Conservation (phyloP, 768 basidiomycete genomes). For the Phaffia australis region DNA sequence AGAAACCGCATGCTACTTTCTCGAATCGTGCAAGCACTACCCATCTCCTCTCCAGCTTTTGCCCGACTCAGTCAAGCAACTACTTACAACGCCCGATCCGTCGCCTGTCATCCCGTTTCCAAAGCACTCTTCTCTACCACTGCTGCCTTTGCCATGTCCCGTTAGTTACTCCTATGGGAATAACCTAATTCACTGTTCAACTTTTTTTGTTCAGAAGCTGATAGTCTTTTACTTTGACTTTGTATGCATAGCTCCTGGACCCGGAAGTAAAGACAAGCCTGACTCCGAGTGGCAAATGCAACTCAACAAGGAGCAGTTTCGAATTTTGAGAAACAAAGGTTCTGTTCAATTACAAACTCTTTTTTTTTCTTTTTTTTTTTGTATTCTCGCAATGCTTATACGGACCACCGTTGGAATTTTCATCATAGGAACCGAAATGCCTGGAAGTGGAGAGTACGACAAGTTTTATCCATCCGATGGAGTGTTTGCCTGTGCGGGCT, state of each 20-base stretch:
- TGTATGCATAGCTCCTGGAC: background rate
- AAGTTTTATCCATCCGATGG: slow-evolving; percentile 43
- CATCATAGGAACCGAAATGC: slow-evolving; percentile 49
- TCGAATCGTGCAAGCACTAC: no score
- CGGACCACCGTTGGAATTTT: background rate
- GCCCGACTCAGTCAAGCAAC: no score
- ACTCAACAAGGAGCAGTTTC: slow-evolving; percentile 50
- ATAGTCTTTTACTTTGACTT: background rate
- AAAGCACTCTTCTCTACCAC: background rate
- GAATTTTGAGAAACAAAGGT: slow-evolving; percentile 62
- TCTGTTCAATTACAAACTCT: slow-evolving; percentile 37
- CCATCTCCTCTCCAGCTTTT: no score
- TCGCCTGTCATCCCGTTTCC: no score
- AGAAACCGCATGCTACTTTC: no score
- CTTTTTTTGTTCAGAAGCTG: background rate
- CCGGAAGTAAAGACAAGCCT: background rate
- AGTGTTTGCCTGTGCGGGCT: slow-evolving; percentile 18
- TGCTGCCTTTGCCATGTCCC: slow-evolving; percentile 6
- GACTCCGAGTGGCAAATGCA: slow-evolving; percentile 10
- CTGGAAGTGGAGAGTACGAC: slow-evolving; percentile 71
- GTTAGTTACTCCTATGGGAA: background rate
- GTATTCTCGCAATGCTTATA: background rate
- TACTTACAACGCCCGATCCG: no score
- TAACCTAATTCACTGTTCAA: background rate
- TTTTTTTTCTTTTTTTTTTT: background rate